Base-by-base conservation (phyloP, 2,329 filamentous ascomycete genomes). In the Ophiobolus disseminans region DNA sequence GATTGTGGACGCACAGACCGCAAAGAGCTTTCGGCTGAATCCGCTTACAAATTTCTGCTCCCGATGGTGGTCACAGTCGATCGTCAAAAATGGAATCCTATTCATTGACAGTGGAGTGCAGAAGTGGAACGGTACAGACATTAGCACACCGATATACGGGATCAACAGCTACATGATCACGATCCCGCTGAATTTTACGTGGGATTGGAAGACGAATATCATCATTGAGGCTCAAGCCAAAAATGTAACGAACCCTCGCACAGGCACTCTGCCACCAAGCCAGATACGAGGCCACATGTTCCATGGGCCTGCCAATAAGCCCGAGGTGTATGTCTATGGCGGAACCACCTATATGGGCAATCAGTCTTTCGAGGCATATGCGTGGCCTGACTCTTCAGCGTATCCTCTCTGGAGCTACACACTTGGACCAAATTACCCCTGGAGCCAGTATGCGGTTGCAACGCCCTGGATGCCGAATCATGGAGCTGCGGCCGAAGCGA, bases 401-500 rank as follows among this genome's bases (percentile, higher is more conserved):
- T 63, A 63, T 43, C 45, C 61, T 7, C 36, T 66, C 4, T 66
- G 61, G 63, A 40, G 57, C 1, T 66, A 60, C 43, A 41, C 36
- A 5, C 34, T 34, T 21, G 43, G 46, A 6, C 19, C 49, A 14
- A 31, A 40, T 6, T 55, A 49, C 31, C 50, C 42, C 9, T 65
- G 63, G 63, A 20, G 30, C 5, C 55, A 62, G 42, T 46, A 59
- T 39, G 51, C 54, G n/a, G 37, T 62, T 4, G 34, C 32, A 10
- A 50, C 57, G 34, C 45, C 48, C 3, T 63, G 58, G 53, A 58
- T 36, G 31, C 57, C 54, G 4, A 73, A 65, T 38, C 68, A 70
- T 46, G 74, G 74, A n/a, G 64, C 70, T 17, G 68, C 56, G 40
- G 62, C 74, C 14, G 74, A 76, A 48, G 71, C 72, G 7, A 58